Evolutionary conservation across 1,284 basidiomycete species (phyloP), one percentile per base, ranked within the genome.

Genomic region (Gymnopus androsaceus): DNA sequence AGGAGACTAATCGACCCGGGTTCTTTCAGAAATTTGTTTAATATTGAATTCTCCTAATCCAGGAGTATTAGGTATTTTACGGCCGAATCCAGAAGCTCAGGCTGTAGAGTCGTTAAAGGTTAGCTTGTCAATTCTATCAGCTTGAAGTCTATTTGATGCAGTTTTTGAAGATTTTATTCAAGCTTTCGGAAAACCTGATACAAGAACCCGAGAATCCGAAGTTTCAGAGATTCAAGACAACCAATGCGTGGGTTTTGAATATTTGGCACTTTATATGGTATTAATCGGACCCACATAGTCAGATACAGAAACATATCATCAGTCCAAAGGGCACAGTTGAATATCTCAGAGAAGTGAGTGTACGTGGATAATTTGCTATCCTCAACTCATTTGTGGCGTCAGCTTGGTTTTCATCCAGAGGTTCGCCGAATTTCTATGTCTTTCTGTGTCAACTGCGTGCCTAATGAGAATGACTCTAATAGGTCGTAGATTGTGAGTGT

Each of bases 401-500:
- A 91, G 88, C 78, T 91, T 64, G 89, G 88, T 9, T 91, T 91
- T 63, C 72, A 77, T 23, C 80, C 85, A 27, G 76, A 85, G 67
- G 87, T 87, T 64, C 46, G 65, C 58, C 31, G 56, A 40, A 48
- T 55, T 45, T 54, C 19, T 31, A 14, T n/a, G n/a, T 50, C n/a
- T 28, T 54, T 33, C 41, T 45, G 54, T 42, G 42, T 42, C 27
- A 41, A n/a, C 19, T 57, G 17, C 27, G 28, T n/a, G n/a, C n/a
- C n/a, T n/a, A 38, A 55, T 30, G 11, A 30, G 27, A 12, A 15
- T 27, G 37, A 11, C 52, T 31, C 54, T n/a, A 6, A 6, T 54
- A 79, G 75, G 77, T 80, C 46, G 65, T 70, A 47, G 69, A 79
- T 53, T 85, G 88, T 60, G 83, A 88, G 53, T 31, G 14, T 14